Base-by-base conservation (phyloP, 805 yeast genomes). In the Tetrapisispora nanseiensis region DNA sequence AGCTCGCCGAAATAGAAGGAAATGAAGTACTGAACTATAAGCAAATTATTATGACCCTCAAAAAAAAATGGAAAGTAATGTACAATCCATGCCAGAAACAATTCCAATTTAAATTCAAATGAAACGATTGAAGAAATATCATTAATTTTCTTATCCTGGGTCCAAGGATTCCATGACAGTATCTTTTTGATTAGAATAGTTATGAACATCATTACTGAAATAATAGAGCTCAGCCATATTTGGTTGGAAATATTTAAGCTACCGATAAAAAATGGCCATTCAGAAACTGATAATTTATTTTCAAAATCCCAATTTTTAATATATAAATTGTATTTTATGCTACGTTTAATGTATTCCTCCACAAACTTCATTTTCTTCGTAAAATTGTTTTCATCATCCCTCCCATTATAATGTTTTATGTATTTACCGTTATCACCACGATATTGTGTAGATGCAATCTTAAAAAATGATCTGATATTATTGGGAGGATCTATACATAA, bases 401-500 rank as follows among this genome's bases (percentile, higher is more conserved):
- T 26, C 3, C 32, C 27, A 15, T 26, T 8, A 22, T 27, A 33
- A 13, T n/a, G n/a, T n/a, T n/a, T n/a, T n/a, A n/a, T n/a, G n/a
- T n/a, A n/a, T n/a, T n/a, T n/a, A 20, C 15, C 18, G 2, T 20
- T 22, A 18, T n/a, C n/a, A n/a, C n/a, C n/a, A n/a, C n/a, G n/a
- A 27, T 42, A 28, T 13, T 31, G 5, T 2, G 37, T 32, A 24
- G 3, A 5, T 8, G 26, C 37, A 18, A 40, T 33, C 12, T 23
- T 20, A 20, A 40, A 43, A 8, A 22, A 11, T 1, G 46, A 32
- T 32, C 43, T 39, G 3, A 16, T 3, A 7, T 26, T 22, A 23
- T 33, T 40, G 12, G 97, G 92, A 22, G 75, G 76, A 40, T 79
- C 80, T 41, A 86, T 73, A 61, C 98, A 92, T 32, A 86, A 65